phyloP scores from a whole-genome alignment of 345 rosid genomes.

The Dovyalis caffra region DNA sequence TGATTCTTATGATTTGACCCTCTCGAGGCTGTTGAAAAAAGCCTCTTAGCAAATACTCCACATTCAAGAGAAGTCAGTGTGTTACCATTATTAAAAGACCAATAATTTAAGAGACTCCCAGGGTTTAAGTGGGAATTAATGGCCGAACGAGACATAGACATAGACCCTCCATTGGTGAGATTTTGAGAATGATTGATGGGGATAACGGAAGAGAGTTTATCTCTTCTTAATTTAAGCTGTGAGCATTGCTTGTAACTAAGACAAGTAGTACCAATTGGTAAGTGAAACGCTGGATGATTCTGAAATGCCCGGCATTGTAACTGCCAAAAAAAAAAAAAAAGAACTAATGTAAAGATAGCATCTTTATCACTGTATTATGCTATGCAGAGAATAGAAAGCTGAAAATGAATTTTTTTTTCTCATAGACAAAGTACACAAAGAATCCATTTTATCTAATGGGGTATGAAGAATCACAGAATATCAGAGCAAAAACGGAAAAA shows the following conservation, averaged over 20 bases:
- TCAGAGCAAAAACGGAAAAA: neutral
- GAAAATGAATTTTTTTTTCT: too few species aligned
- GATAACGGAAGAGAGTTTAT: conserved; percentile 17
- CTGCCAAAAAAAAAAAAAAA: conserved; percentile 14
- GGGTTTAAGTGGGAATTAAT: conserved; percentile 22
- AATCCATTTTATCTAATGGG: neutral
- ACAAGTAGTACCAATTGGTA: conserved; percentile 20
- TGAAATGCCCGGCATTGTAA: conserved; percentile 42
- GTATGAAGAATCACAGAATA: neutral
- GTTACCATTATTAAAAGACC: conserved; percentile 23
- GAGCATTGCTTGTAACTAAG: conserved; percentile 26
- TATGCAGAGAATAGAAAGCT: neutral
- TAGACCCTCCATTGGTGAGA: neutral
- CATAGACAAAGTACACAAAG: neutral
- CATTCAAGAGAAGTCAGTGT: conserved; percentile 18
- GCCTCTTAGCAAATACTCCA: conserved; percentile 28
- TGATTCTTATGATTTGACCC: conserved; percentile 16
- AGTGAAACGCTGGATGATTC: conserved; percentile 21
- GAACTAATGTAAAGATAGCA: neutral
- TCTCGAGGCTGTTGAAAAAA: conserved; percentile 38
- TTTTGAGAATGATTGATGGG: conserved; percentile 5
- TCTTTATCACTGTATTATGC: neutral
- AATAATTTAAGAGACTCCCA: conserved; percentile 25
- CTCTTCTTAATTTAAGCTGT: conserved; percentile 31
- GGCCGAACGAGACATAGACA: conserved; percentile 16